phyloP scores from a whole-genome alignment of 1,284 basidiomycete species.

The Malassezia slooffiae region DNA sequence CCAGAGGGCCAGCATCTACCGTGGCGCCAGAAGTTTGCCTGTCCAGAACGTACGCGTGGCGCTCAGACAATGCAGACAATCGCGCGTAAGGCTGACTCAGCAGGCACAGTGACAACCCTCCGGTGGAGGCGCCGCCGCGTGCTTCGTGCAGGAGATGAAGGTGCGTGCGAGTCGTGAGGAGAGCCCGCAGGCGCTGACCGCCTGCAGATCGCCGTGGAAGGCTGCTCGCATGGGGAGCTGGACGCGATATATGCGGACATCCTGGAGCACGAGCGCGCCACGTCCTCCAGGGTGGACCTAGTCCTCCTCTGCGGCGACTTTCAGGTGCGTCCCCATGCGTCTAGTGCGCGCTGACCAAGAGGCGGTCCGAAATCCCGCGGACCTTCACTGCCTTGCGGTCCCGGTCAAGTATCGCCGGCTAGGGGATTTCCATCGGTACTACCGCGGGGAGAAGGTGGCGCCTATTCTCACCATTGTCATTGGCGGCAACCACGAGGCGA shows the following conservation, averaged over 20 bases:
- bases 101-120: no score
- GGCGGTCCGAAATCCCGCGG: constrained; percentile 72
- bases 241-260: constrained; percentile 67
- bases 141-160: not conserved
- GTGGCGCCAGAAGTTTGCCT: no score
- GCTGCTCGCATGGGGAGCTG: constrained; percentile 73
- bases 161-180: no score
- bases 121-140: no score
- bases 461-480: constrained; percentile 86
- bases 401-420: constrained; percentile 77
- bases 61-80: no score
- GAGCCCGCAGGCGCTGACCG: not conserved
- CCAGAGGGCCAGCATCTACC: not conserved
- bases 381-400: constrained; percentile 80
- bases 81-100: no score
- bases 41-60: no score
- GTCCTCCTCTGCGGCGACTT: constrained; percentile 86
- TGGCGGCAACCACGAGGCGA: constrained; percentile 95
- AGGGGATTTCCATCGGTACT: constrained; percentile 64
- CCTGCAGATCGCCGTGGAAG: constrained; percentile 80
- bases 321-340: constrained; percentile 47
- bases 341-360: constrained; percentile 49
- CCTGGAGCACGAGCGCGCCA: constrained; percentile 54
- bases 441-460: constrained; percentile 67
- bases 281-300: constrained; percentile 64